Evolutionary conservation across 1,284 basidiomycete genomes (phyloP).

Genomic region (Boletus sp.): DNA sequence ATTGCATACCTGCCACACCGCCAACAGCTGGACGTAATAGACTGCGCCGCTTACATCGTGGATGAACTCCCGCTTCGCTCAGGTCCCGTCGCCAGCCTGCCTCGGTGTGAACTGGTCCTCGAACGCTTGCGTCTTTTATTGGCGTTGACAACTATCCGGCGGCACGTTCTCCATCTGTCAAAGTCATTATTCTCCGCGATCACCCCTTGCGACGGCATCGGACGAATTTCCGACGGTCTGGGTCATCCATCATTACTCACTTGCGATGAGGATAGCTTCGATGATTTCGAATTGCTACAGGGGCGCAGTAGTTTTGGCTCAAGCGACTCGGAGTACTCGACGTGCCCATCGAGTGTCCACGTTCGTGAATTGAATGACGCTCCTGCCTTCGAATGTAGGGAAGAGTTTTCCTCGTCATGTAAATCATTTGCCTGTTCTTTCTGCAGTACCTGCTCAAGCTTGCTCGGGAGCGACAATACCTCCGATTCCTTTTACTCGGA

Average conservation of each 20-base stretch:
- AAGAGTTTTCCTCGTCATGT: constrained; percentile 6
- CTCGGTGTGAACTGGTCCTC: constrained; percentile 13
- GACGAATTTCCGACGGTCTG: background rate
- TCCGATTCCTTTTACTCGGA: constrained; percentile 10
- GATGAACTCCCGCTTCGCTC: constrained; percentile 20
- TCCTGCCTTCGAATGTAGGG: background rate
- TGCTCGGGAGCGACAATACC: constrained; percentile 3
- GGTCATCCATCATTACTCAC: background rate
- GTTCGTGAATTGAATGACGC: background rate
- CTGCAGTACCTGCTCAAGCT: constrained; percentile 27
- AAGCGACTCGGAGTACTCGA: constrained; percentile 24
- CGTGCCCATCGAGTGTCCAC: constrained; percentile 21
- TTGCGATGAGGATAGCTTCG: constrained; percentile 1
- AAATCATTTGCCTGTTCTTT: constrained; percentile 17
- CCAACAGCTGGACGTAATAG: constrained; percentile 4
- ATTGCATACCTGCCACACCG: constrained; percentile 22
- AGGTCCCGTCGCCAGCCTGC: background rate
- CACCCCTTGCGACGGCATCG: background rate
- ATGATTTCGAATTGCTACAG: constrained; percentile 2
- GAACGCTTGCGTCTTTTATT: constrained; percentile 22
- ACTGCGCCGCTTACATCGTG: constrained; percentile 19
- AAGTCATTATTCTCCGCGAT: constrained; percentile 11
- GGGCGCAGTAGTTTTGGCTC: constrained; percentile 10
- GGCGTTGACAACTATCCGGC: constrained; percentile 18
- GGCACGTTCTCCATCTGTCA: constrained; percentile 19